These are phyloP conservation scores for Castanea sativa DNA, from an alignment of 306 rosid genomes.

Conservation along the genomic window DNA sequence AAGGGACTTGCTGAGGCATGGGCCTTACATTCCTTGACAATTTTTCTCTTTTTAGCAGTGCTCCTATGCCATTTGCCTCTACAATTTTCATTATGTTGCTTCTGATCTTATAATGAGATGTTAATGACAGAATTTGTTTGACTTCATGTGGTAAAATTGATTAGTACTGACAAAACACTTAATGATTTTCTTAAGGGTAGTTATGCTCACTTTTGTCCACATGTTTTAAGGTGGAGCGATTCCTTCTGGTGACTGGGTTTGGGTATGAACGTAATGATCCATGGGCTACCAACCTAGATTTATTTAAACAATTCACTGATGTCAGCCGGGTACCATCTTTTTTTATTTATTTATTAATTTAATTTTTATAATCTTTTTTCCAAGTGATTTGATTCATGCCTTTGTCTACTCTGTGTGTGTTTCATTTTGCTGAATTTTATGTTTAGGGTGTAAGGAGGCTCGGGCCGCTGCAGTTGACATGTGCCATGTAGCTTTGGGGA, in stretches of 20 bases:
- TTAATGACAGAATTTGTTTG: not conserved
- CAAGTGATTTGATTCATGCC: not conserved
- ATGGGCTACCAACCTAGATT: conserved; percentile 84
- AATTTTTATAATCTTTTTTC: not conserved
- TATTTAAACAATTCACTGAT: conserved; percentile 88
- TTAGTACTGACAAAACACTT: conserved; percentile 3
- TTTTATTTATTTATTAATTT: not conserved
- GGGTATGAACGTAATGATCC: conserved; percentile 95
- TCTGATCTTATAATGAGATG: not conserved
- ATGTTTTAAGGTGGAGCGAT: conserved; percentile 63
- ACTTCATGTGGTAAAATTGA: not conserved
- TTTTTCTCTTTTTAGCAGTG: not conserved
- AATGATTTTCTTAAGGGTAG: not conserved
- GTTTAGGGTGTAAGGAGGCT: conserved; percentile 94
- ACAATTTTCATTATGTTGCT: not conserved
- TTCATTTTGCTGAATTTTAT: conserved; percentile 15
- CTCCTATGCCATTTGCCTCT: not conserved
- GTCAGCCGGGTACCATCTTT: conserved; percentile 73
- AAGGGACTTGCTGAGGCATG: not conserved
- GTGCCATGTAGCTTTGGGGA: conserved; percentile 96
- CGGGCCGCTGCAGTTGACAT: conserved; percentile 96
- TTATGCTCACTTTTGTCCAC: conserved; percentile 5
- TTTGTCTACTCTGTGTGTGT: not conserved
- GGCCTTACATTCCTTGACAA: not conserved
- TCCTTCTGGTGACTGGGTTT: conserved; percentile 94